These are phyloP conservation scores for Metrosideros polymorpha DNA, from an alignment of 441 rosid genomes.

Conservation along the genomic window DNA sequence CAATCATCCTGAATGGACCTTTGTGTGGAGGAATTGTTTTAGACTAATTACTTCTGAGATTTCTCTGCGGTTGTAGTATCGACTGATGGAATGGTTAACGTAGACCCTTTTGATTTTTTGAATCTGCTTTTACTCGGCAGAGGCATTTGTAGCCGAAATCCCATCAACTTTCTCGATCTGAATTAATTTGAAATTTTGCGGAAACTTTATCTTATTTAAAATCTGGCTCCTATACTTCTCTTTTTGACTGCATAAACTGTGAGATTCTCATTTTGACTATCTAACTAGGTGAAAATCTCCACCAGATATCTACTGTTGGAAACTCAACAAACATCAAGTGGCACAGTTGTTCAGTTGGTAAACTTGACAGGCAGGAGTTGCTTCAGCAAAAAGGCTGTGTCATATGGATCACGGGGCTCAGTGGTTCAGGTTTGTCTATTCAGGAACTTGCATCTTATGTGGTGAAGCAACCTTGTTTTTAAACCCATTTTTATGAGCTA, in stretches of 20 bases:
- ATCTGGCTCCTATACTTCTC: not conserved
- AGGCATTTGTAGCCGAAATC: not conserved
- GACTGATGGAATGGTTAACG: not conserved
- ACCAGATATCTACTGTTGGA: slow-evolving; percentile 30
- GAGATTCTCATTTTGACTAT: slow-evolving; percentile 9
- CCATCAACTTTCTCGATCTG: not conserved
- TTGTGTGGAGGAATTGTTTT: not conserved
- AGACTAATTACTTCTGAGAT: not conserved
- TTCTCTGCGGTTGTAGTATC: not conserved
- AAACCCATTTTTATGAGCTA: not conserved
- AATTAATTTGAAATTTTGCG: not conserved
- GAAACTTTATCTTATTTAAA: not conserved
- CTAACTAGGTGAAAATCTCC: slow-evolving; percentile 33
- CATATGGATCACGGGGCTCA: slow-evolving; percentile 73
- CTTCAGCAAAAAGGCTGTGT: slow-evolving; percentile 62
- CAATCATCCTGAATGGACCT: not conserved
- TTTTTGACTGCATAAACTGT: not conserved
- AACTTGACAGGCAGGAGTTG: slow-evolving; percentile 36
- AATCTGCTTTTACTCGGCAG: not conserved
- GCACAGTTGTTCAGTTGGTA: slow-evolving; percentile 47
- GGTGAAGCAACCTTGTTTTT: not conserved
- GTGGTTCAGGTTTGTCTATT: slow-evolving; percentile 55
- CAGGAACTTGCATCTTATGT: not conserved
- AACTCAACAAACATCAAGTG: slow-evolving; percentile 51
- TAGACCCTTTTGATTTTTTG: not conserved